A percentile compares a stretch with the other conserved stretches of the same genome.
These are phyloP conservation scores for Turnera subulata DNA, from an alignment of 345 rosid genomes.

Conservation along the genomic window DNA sequence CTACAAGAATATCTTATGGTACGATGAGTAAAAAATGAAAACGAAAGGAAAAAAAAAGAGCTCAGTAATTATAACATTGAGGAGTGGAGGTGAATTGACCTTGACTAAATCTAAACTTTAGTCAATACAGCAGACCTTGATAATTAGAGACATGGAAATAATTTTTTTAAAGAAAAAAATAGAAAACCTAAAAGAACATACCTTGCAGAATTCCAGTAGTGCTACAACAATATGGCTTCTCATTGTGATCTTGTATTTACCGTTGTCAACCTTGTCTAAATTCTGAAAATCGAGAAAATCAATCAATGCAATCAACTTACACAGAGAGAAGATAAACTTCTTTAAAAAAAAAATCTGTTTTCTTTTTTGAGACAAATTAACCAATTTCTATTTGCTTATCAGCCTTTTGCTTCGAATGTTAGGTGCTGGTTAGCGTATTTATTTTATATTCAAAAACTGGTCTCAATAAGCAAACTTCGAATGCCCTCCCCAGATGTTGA, in stretches of 20 bases:
- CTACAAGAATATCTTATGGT: slow-evolving; percentile 7
- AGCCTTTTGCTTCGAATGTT: not conserved
- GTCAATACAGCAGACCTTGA: no score
- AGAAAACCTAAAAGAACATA: slow-evolving; percentile 24
- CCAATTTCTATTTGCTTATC: not conserved
- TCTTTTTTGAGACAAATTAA: no score
- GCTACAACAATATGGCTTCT: slow-evolving; percentile 65
- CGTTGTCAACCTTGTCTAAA: slow-evolving; percentile 59
- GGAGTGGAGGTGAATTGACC: no score
- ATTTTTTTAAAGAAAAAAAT: not conserved
- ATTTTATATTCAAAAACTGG: no score
- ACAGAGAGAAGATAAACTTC: not conserved
- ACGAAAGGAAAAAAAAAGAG: not conserved
- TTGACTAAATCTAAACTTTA: no score
- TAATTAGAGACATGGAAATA: no score
- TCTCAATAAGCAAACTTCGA: no score
- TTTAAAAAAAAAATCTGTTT: no score
- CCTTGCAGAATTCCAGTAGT: slow-evolving; percentile 84
- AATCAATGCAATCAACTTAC: not conserved
- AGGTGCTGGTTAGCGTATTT: not conserved
- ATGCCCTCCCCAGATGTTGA: no score
- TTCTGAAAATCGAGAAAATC: slow-evolving; percentile 37
- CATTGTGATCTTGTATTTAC: slow-evolving; percentile 62
- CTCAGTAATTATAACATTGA: not conserved
- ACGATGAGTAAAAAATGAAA: slow-evolving; percentile 12